A percentile compares a stretch with the other conserved stretches of the same genome.
Conservation (phyloP, 2,329 filamentous ascomycete genomes). For the Colletotrichum falcatum region DNA sequence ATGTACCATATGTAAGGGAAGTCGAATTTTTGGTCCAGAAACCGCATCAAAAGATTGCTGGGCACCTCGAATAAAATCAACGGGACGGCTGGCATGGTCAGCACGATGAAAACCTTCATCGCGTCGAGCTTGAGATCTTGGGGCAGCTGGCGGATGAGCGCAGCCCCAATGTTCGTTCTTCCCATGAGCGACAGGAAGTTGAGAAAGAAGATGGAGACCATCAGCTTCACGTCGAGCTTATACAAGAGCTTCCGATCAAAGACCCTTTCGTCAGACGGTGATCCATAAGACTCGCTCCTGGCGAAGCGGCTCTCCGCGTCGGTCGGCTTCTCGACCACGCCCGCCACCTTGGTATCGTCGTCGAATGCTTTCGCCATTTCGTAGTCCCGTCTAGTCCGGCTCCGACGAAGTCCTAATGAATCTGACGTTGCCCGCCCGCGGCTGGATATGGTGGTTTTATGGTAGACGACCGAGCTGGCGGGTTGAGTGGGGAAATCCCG, state of each 20-base stretch:
- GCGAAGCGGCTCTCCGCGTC: conserved; percentile 1
- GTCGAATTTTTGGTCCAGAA: conserved; percentile 35
- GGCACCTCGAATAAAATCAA: conserved; percentile 42
- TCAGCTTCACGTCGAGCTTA: conserved; percentile 43
- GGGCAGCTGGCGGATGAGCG: conserved; percentile 44
- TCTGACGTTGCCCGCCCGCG: neutral
- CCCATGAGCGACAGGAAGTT: conserved; percentile 47
- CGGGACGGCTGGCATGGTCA: conserved; percentile 41
- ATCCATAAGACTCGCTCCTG: conserved; percentile 11
- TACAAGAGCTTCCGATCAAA: conserved; percentile 47
- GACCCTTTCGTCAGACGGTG: neutral
- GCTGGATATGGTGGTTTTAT: neutral
- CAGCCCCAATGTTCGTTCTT: conserved; percentile 45
- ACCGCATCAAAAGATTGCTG: conserved; percentile 44
- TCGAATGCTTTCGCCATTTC: conserved; percentile 18
- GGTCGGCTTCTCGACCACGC: neutral
- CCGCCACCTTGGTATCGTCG: conserved; percentile 1
- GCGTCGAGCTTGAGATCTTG: conserved; percentile 44
- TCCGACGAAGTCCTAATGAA: neutral
- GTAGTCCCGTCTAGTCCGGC: conserved; percentile 9
- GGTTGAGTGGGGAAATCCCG: neutral
- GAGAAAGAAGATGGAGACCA: conserved; percentile 46
- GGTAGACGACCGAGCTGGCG: neutral
- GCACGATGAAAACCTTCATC: conserved; percentile 43
- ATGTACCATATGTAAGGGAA: conserved; percentile 43